These are phyloP conservation scores for Breviolum minutum DNA, from an alignment of 73 alveolate genomes.

Conservation along the genomic window DNA sequence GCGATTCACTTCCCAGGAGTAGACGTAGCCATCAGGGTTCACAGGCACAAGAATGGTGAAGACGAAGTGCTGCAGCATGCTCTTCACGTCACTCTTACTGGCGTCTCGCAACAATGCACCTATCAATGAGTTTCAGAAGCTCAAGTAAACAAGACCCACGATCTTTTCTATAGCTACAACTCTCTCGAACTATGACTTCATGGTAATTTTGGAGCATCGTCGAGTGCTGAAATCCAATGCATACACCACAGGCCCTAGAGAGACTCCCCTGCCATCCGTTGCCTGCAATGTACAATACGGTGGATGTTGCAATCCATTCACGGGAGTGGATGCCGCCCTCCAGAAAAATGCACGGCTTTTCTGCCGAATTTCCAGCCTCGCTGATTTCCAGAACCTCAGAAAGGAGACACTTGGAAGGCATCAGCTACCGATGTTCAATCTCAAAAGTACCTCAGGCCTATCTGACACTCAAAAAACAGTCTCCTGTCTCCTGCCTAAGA, in stretches of 20 bases:
- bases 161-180: too few relatives aligned
- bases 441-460: not conserved
- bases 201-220: too few relatives aligned
- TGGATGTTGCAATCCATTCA: constrained; percentile 66
- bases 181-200: too few relatives aligned
- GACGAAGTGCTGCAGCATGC: constrained; percentile 52
- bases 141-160: too few relatives aligned
- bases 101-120: constrained; percentile 15
- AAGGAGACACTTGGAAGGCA: too few relatives aligned
- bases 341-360: constrained; percentile 77
- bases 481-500: not conserved
- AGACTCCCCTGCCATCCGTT: not conserved
- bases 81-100: not conserved
- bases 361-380: not conserved
- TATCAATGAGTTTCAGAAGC: not conserved
- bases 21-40: constrained; percentile 84
- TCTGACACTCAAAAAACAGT: too few relatives aligned
- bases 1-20: constrained; percentile 75
- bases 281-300: constrained; percentile 85
- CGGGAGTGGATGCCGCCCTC: constrained; percentile 70
- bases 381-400: constrained; percentile 52
- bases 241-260: not conserved
- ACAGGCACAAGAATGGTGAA: constrained; percentile 57
- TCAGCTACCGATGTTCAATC: not conserved
- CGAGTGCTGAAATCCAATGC: too few relatives aligned